These are phyloP conservation scores for Hypsizygus marmoreus DNA, from an alignment of 768 basidiomycete genomes.

Conservation along the genomic window DNA sequence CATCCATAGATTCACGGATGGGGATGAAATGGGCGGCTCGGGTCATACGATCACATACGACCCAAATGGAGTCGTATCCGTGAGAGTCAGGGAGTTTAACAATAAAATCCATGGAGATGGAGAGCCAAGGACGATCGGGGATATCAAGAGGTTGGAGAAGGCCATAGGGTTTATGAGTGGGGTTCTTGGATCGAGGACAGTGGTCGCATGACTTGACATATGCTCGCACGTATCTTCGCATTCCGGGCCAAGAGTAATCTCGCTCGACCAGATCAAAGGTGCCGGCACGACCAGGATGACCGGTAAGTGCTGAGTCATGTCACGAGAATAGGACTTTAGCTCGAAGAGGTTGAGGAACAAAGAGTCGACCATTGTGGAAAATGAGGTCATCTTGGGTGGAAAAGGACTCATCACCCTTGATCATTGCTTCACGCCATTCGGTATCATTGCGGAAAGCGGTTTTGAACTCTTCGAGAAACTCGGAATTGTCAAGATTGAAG, in stretches of 20 bases:
- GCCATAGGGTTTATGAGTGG: slow-evolving; percentile 39
- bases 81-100: slow-evolving; percentile 39
- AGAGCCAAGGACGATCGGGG: slow-evolving; percentile 34
- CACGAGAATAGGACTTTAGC: slow-evolving; percentile 12
- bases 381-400: slow-evolving; percentile 20
- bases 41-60: slow-evolving; percentile 42
- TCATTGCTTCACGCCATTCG: slow-evolving; percentile 26
- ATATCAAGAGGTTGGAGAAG: slow-evolving; percentile 35
- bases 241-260: slow-evolving; percentile 43
- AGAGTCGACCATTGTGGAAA: slow-evolving; percentile 24
- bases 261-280: slow-evolving; percentile 32
- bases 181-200: slow-evolving; percentile 34
- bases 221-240: slow-evolving; percentile 20
- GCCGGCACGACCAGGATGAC: slow-evolving; percentile 40
- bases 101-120: slow-evolving; percentile 45
- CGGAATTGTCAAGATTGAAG: slow-evolving; percentile 25
- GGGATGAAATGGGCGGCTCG: slow-evolving; percentile 46
- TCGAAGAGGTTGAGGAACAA: slow-evolving; percentile 12
- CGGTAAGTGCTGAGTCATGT: slow-evolving; percentile 39
- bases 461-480: slow-evolving; percentile 25
- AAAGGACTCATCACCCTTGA: slow-evolving; percentile 18
- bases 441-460: no score
- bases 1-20: slow-evolving; percentile 23
- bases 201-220: slow-evolving; percentile 36
- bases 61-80: slow-evolving; percentile 36